Conservation (phyloP, 352 stramenopile genomes). For the Phytopythium chamaehyphon region DNA sequence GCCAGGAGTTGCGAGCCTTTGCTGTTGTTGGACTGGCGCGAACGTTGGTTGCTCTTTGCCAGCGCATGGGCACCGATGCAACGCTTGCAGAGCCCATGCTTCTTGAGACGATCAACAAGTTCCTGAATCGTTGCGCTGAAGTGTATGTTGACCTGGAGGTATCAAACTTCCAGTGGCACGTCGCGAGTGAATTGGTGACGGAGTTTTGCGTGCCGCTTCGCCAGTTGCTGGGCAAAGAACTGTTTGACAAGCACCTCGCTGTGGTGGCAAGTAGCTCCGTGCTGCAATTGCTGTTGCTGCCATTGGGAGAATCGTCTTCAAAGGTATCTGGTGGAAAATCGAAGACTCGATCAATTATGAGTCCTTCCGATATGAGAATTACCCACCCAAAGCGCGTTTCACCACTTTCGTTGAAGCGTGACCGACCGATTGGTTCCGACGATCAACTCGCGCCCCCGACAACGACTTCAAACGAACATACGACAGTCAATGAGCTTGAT, state of each 20-base stretch:
- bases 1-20: constrained; percentile 55
- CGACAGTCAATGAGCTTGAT: background rate
- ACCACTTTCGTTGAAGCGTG: background rate
- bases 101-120: constrained; percentile 48
- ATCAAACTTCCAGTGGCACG: constrained; percentile 74
- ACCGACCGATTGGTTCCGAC: background rate
- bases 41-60: constrained; percentile 55
- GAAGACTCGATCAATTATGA: constrained; percentile 18
- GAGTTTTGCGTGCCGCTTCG: constrained; percentile 64
- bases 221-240: constrained; percentile 40
- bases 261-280: constrained; percentile 57
- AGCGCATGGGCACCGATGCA: constrained; percentile 50
- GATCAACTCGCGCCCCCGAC: background rate
- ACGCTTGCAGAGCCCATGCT: constrained; percentile 31
- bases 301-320: constrained; percentile 17
- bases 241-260: constrained; percentile 49
- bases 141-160: constrained; percentile 75
- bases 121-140: constrained; percentile 58
- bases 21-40: constrained; percentile 56
- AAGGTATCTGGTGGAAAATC: constrained; percentile 8
- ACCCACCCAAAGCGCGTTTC: constrained; percentile 4
- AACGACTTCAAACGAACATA: background rate
- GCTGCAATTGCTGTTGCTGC: constrained; percentile 59
- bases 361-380: constrained; percentile 26
- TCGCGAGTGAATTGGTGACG: constrained; percentile 67